Base-by-base conservation (phyloP, 2,329 filamentous ascomycete genomes). In the Fusarium oxysporum region DNA sequence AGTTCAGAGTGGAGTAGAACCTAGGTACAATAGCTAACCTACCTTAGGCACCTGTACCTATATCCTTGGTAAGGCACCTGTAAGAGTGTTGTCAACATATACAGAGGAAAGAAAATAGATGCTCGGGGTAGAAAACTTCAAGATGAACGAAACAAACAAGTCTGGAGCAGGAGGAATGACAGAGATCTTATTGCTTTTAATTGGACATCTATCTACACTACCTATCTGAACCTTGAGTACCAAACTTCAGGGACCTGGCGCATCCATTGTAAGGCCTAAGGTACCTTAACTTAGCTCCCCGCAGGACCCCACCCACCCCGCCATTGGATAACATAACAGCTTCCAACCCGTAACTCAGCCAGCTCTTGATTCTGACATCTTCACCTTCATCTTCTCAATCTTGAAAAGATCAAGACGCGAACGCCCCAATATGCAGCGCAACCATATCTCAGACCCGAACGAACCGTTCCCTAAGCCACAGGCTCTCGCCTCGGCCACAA, bases 401-500 rank as follows among this genome's bases (percentile, higher is more conserved):
- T n/a, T 32, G 23, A 13, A 44, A 30, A n/a, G 14, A 16, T 37
- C 21, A 28, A 41, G 21, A 19, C 23, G 12, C 38, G 30, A 23
- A 28, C n/a, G 40, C 33, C 25, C 47, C 70, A 77, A 62, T n/a
- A 84, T 84, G 81, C 65, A 64, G 16, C 44, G 40, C 17, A 83
- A 83, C 59, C 83, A 85, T 73, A 75, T 80, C 33, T 76, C 78
- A 64, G 80, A 85, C 44, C 74, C 81, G 44, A 83, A 87, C 77
- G 87, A 90, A 77, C 85, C 86, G n/a, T 91, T 86, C 77, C 88
- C 89, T 17, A 84, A 84, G 50, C 83, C 88, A 11, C 79, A 81
- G 77, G 79, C 85, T 76, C 82, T 89, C 73, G 81, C 84, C 13
- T 83, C 84, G 54, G 87, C 90, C 11, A 92, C 92, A 19, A 84